Base-by-base conservation (phyloP, 768 basidiomycete species). In the Russula dissimulans region DNA sequence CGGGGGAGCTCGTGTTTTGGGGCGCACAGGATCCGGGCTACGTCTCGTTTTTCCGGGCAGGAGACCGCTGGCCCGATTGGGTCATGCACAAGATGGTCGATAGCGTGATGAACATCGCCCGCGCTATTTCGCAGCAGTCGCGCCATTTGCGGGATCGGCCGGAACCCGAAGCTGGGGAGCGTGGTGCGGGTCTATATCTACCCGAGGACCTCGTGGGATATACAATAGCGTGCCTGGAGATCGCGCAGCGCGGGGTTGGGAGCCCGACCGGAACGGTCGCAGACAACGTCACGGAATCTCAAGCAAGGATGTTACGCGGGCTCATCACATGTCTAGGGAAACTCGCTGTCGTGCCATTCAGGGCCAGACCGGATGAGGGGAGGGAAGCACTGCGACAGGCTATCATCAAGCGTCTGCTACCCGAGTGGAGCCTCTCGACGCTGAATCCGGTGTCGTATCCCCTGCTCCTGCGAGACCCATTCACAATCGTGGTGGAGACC, bases 151-250 rank as follows among this genome's bases (percentile, higher is more conserved):
- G 92, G 34, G 90, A 90, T 56, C 79, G 89, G 29, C 77, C 80
- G 18, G 86, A 88, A 68, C 85, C 86, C 3, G 87, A 91, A 14
- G 67, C 72, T 2, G 81, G 83, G 3, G 89, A 91, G 61, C 80
- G 90, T 29, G 93, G 93, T 1, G 81, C 82, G 0, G 91, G 92
- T 5, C 81, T 95, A 49, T 97, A 97, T 69, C 77, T 99, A 1
- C 93, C 97, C 0, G 90, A 95, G 65, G 93, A 97, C 65, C 75
- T 98, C 15, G 76, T 95, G 41, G 89, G 88, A 3, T 97, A 95
- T 71, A 95, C 95, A 4, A 79, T 98, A 41, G 77, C 87, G 2
- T 77, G 83, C 6, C 79, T 93, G 56, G 97, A 98, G 72, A 81
- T 89, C 15, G 80, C 88, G 0, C 83, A 87, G 60, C 80, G 97